These are phyloP conservation scores for Talaromyces borbonicus DNA, from an alignment of 495 filamentous ascomycete genomes.

Conservation along the genomic window DNA sequence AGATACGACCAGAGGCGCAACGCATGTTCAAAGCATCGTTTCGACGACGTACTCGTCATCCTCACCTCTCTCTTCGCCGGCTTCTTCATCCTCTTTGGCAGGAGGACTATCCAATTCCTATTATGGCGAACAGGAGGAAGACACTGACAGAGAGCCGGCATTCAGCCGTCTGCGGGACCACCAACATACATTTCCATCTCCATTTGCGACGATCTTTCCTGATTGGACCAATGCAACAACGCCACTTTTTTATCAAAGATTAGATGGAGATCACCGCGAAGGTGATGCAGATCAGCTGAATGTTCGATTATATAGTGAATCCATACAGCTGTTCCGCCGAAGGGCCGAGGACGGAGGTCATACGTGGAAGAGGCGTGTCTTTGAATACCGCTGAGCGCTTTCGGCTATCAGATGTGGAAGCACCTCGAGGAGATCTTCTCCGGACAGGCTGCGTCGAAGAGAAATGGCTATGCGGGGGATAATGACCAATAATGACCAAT, in stretches of 20 bases:
- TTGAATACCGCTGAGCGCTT: slow-evolving; percentile 5
- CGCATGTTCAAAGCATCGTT: not conserved
- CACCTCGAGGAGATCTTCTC: no score
- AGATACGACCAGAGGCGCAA: not conserved
- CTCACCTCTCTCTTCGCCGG: not conserved
- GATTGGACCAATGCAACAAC: slow-evolving; percentile 1
- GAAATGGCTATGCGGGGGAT: no score
- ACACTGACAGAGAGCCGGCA: no score
- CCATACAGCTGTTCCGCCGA: slow-evolving; percentile 6
- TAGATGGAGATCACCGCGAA: not conserved
- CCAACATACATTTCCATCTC: not conserved
- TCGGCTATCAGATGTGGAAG: not conserved
- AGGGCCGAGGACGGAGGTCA: slow-evolving; percentile 1
- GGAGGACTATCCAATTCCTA: not conserved
- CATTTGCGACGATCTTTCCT: slow-evolving; percentile 3
- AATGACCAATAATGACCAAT: no score
- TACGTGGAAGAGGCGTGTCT: slow-evolving; percentile 6
- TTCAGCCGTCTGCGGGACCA: no score
- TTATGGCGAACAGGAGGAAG: not conserved
- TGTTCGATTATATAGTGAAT: slow-evolving; percentile 4
- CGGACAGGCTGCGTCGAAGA: no score
- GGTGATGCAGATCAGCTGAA: not conserved
- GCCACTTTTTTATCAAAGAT: not conserved
- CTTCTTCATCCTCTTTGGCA: not conserved
- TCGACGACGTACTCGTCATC: not conserved